Percentiles rank a stretch among this genome's conserved stretches.
Evolutionary conservation across 208 protist genomes (phyloP).

Genomic region (Leishmania tarentolae): DNA sequence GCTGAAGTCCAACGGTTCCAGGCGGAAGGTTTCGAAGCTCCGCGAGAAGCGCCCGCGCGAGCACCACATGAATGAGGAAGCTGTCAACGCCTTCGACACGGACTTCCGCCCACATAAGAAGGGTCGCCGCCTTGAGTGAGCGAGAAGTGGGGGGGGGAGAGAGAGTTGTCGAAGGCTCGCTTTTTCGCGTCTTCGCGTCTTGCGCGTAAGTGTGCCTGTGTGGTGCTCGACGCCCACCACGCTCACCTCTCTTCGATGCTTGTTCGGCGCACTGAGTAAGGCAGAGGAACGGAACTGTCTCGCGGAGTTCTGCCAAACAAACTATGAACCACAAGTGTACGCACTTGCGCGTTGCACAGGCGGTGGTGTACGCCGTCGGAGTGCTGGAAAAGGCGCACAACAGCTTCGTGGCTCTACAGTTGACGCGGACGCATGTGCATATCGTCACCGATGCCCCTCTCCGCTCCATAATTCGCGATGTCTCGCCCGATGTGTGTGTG

Average conservation of each 20-base stretch:
- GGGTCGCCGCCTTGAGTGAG: slow-evolving; percentile 65
- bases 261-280: background rate
- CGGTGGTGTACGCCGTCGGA: no score
- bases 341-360: background rate
- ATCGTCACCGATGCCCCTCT: background rate
- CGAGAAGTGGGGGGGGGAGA: background rate
- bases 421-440: background rate
- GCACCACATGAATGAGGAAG: slow-evolving; percentile 62
- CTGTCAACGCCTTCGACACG: slow-evolving; percentile 52
- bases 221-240: background rate
- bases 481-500: background rate
- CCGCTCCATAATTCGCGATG: background rate
- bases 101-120: slow-evolving; percentile 74
- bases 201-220: background rate
- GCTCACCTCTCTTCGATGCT: background rate
- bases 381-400: background rate
- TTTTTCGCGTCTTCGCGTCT: background rate
- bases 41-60: slow-evolving; percentile 75
- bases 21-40: slow-evolving; percentile 80
- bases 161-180: background rate
- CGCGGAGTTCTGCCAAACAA: background rate
- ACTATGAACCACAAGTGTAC: background rate
- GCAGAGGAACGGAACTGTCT: background rate
- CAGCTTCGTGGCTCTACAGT: background rate
- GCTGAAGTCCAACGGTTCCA: slow-evolving; percentile 87